Conservation (phyloP, 768 basidiomycete genomes). For the Strobilomyces echinocephalus region DNA sequence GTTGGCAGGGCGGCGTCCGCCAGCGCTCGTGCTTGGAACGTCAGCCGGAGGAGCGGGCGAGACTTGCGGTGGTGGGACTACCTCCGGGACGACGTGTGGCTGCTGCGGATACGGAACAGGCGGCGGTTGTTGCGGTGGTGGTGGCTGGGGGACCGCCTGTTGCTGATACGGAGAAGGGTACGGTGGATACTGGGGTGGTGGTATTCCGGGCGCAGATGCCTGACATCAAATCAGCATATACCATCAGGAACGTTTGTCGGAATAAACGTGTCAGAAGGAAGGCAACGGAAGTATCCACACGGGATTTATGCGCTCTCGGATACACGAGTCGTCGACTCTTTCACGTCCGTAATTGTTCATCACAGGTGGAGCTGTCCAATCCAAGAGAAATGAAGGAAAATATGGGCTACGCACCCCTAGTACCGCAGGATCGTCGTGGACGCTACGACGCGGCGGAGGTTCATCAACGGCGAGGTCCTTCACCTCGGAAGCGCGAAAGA, state of each 20-base stretch:
- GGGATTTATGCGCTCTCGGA: constrained; percentile 43
- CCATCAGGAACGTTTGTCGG: background rate
- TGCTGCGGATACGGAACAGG: constrained; percentile 28
- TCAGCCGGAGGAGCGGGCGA: constrained; percentile 21
- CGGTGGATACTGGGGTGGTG: constrained; percentile 27
- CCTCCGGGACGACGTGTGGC: constrained; percentile 25
- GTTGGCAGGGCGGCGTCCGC: constrained; percentile 36
- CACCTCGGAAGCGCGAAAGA: constrained; percentile 86
- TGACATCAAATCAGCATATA: constrained; percentile 19
- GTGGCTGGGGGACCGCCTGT: constrained; percentile 29
- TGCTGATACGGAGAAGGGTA: constrained; percentile 31
- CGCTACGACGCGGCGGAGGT: constrained; percentile 50
- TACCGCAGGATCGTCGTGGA: constrained; percentile 82
- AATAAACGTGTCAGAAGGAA: constrained; percentile 47
- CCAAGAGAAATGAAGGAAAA: background rate
- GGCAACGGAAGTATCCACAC: constrained; percentile 58
- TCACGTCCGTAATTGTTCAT: constrained; percentile 48
- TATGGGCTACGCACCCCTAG: constrained; percentile 57
- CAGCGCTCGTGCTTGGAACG: constrained; percentile 21
- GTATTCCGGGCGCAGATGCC: constrained; percentile 46
- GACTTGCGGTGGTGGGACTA: constrained; percentile 17
- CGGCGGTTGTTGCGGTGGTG: constrained; percentile 28
- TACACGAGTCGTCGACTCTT: constrained; percentile 31
- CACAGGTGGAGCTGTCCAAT: constrained; percentile 13
- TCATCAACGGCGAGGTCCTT: constrained; percentile 87